phyloP scores from a whole-genome alignment of 1,284 basidiomycete genomes.

The Macrocystidia cucumis region DNA sequence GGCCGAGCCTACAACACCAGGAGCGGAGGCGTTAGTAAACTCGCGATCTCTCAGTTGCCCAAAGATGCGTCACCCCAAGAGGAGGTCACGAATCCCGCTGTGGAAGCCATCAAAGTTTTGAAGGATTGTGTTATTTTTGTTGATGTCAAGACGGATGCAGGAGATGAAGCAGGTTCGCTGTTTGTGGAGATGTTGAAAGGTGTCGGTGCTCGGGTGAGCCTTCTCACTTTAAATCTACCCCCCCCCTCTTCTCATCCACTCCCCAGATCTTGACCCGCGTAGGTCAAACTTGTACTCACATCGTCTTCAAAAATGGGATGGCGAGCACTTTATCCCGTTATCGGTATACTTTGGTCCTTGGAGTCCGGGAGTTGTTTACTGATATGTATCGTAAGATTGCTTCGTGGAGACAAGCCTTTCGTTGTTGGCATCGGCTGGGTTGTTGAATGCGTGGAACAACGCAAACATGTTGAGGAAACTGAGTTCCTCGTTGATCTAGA shows the following conservation, averaged over 20 bases:
- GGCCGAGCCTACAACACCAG: constrained; percentile 13
- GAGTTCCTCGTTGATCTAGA: constrained; percentile 66
- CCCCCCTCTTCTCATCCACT: background rate
- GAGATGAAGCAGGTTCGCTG: constrained; percentile 77
- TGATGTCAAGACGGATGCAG: constrained; percentile 82
- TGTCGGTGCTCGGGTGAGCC: constrained; percentile 78
- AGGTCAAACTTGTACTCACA: constrained; percentile 81
- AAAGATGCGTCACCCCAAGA: constrained; percentile 14
- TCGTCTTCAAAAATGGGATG: constrained; percentile 85
- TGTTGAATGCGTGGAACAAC: constrained; percentile 75
- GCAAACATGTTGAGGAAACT: constrained; percentile 56
- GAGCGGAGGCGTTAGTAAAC: constrained; percentile 13
- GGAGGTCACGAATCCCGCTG: constrained; percentile 14
- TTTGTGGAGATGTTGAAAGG: constrained; percentile 81
- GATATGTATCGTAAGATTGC: constrained; percentile 27
- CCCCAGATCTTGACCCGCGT: constrained; percentile 51
- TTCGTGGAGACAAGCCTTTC: constrained; percentile 63
- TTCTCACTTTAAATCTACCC: background rate
- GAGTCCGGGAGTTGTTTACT: background rate
- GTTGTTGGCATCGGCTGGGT: constrained; percentile 93
- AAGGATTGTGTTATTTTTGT: constrained; percentile 83
- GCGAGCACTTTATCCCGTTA: constrained; percentile 74
- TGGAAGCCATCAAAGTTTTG: constrained; percentile 40
- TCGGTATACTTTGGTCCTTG: constrained; percentile 30
- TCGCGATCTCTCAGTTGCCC: constrained; percentile 15